Base-by-base conservation (phyloP, 257 asterid genomes). In the Eucommia ulmoides region DNA sequence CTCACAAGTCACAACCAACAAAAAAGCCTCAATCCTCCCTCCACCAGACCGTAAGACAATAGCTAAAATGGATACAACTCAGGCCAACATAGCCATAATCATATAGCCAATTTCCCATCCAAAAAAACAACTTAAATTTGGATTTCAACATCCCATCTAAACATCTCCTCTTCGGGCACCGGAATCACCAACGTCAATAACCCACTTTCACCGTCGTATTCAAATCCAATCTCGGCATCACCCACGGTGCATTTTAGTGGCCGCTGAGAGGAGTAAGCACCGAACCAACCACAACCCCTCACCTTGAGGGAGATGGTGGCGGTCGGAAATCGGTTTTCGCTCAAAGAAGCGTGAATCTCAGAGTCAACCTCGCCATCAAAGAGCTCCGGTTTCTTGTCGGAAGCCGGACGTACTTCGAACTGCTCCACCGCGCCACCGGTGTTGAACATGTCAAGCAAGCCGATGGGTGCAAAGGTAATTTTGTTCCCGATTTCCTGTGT, bases 361-460 rank as follows among this genome's bases (percentile, higher is more conserved):
- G 53, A 61, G 17, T 55, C 15, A 42, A 49, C 57, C 51, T 62
- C 65, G 18, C 49, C 72, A 46, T 61, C 69, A 22, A 23, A 33
- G 8, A 25, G 22, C 22, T 55, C 63, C 10, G 74, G 50, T 65
- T 69, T 58, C 50, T 23, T 42, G 10, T 42, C 53, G 24, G 68
- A 47, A 24, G 19, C 50, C 22, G 53, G 45, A 61, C 61, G 72
- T 38, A 77, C 72, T 23, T 79, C 83, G 17, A 66, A 60, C 47
- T 70, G 76, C 65, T 88, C 94, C 61, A 82, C 68, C 19, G 95
- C 97, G 26, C 97, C 97, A 41, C 88, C 63, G 7, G 83, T 55
- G 68, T 84, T 88, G 81, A 84, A 80, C 97, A 88, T 88, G 70
- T 78, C 81, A 38, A 88, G 80, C 49, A 88, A 59, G 33, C 97